phyloP scores from a whole-genome alignment of 177 flowering plant species.

The Vitis hybrid region DNA sequence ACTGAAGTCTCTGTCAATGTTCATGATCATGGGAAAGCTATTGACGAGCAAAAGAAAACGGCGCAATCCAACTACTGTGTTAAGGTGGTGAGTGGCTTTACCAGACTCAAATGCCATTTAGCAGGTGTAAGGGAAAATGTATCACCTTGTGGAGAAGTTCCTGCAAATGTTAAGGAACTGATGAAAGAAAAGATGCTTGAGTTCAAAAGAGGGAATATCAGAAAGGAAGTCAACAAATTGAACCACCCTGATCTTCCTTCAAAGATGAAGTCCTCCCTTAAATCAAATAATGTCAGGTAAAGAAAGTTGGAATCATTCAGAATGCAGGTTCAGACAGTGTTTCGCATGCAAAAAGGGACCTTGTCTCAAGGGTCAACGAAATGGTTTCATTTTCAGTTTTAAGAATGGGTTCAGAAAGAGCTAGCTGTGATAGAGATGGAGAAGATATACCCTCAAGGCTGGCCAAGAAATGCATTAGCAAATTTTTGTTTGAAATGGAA shows the following conservation, averaged over 20 bases:
- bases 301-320: not conserved
- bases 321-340: not conserved
- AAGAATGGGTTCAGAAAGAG: not conserved
- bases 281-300: conserved; percentile 8
- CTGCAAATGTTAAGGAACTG: conserved; percentile 27
- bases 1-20: conserved; percentile 14
- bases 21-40: conserved; percentile 37
- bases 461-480: conserved; percentile 38
- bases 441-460: conserved; percentile 17
- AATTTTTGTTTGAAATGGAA: conserved; percentile 57
- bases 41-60: conserved; percentile 30
- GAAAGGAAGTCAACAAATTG: conserved; percentile 28
- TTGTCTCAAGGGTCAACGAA: not conserved
- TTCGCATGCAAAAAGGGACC: not conserved
- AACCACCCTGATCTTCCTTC: conserved; percentile 18
- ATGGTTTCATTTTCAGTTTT: not conserved
- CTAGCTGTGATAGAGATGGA: conserved; percentile 4
- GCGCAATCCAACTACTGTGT: conserved; percentile 53
- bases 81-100: conserved; percentile 39
- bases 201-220: conserved; percentile 15
- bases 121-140: conserved; percentile 54
- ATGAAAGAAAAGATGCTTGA: conserved; percentile 29
- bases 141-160: conserved; percentile 40
- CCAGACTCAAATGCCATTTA: conserved; percentile 52
- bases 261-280: conserved; percentile 21